Percentiles rank a stretch among this genome's conserved stretches.
phyloP scores from a whole-genome alignment of 176 grass and related monocot genomes.

The Bromus sterilis region DNA sequence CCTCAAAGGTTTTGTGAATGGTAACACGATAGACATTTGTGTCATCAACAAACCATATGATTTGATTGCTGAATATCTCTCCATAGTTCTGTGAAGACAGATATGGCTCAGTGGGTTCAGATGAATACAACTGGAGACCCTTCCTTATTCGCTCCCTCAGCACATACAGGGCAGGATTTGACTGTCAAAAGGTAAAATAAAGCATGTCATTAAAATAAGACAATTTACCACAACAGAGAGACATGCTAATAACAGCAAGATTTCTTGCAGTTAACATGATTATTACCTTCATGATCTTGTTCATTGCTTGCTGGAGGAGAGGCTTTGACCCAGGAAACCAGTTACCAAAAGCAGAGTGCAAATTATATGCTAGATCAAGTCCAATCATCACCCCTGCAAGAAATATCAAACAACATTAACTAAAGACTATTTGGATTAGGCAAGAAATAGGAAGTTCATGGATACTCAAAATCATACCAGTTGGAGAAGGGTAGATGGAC shows the following conservation, averaged over 20 bases:
- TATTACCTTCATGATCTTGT: constrained; percentile 99
- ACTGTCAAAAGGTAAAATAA: constrained; percentile 47
- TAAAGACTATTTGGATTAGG: background rate
- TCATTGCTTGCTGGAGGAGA: constrained; percentile 93
- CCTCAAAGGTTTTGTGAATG: constrained; percentile 98
- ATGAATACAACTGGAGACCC: constrained; percentile 95
- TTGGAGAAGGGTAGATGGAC: constrained; percentile 99
- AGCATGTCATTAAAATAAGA: background rate
- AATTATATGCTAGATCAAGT: constrained; percentile 90
- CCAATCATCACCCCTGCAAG: constrained; percentile 97
- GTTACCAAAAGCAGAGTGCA: constrained; percentile 92
- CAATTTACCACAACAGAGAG: background rate
- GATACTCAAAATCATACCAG: constrained; percentile 48
- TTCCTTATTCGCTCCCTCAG: constrained; percentile 98
- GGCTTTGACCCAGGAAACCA: constrained; percentile 99
- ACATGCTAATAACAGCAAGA: background rate
- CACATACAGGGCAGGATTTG: constrained; percentile 92
- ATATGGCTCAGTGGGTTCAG: constrained; percentile 96
- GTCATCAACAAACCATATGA: constrained; percentile 99
- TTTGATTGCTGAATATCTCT: constrained; percentile 99
- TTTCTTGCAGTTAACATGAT: background rate
- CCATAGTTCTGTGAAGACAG: constrained; percentile 98
- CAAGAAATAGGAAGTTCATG: background rate
- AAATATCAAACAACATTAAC: constrained; percentile 27
- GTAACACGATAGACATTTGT: constrained; percentile 98